phyloP scores from a whole-genome alignment of 2,329 filamentous ascomycete genomes.

The Exophiala viscosa region DNA sequence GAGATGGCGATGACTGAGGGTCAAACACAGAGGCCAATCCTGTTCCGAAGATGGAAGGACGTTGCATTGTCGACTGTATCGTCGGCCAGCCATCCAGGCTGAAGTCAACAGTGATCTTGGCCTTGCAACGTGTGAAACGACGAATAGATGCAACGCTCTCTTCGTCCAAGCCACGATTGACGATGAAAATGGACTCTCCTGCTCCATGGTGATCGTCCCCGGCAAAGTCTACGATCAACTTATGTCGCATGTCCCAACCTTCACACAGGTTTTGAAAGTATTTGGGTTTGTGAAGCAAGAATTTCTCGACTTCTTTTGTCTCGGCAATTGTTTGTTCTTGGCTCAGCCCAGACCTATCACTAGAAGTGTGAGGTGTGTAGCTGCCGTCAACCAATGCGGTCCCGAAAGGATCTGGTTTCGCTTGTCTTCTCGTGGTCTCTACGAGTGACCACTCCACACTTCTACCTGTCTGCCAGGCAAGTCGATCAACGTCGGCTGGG shows the following conservation, averaged over 20 bases:
- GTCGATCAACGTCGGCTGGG: slow-evolving; percentile 55
- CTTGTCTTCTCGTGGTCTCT: slow-evolving; percentile 69
- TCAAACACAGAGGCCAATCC: slow-evolving; percentile 26
- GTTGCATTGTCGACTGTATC: slow-evolving; percentile 25
- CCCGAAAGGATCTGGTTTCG: slow-evolving; percentile 69
- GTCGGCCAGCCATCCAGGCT: slow-evolving; percentile 25
- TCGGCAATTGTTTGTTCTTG: slow-evolving; percentile 70
- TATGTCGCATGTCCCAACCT: slow-evolving; percentile 89
- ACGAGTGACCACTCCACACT: slow-evolving; percentile 76
- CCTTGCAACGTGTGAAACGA: slow-evolving; percentile 56
- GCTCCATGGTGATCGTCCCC: slow-evolving; percentile 71
- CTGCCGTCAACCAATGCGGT: slow-evolving; percentile 65
- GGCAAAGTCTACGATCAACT: slow-evolving; percentile 83
- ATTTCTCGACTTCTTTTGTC: slow-evolving; percentile 76
- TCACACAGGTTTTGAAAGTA: slow-evolving; percentile 75
- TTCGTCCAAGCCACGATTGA: slow-evolving; percentile 68
- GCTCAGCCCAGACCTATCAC: slow-evolving; percentile 66
- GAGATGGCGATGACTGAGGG: slow-evolving; percentile 19
- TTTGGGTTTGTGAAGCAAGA: slow-evolving; percentile 66
- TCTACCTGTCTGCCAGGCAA: slow-evolving; percentile 77
- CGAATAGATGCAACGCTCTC: slow-evolving; percentile 51
- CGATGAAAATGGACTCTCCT: slow-evolving; percentile 72
- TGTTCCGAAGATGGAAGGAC: slow-evolving; percentile 51
- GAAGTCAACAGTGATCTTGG: slow-evolving; percentile 32
- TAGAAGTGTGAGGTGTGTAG: slow-evolving; percentile 77